Evolutionary conservation across 2,329 filamentous ascomycete genomes (phyloP), one percentile per base, ranked within the genome.

Genomic region (Aureobasidium uvarum): DNA sequence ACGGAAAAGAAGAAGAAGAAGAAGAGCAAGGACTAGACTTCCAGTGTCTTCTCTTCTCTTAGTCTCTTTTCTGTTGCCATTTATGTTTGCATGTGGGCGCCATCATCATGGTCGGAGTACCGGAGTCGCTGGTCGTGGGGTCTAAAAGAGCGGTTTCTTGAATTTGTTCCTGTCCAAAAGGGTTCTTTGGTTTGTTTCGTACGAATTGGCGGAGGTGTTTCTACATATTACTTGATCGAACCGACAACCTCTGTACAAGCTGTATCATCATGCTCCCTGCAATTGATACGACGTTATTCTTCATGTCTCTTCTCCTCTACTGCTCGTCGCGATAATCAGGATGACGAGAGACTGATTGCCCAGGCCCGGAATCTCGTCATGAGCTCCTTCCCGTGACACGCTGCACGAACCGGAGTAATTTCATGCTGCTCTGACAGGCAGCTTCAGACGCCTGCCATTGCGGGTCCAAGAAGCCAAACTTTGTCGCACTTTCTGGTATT

Each of bases 1-100:
- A 56, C 48, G n/a, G 63, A 68, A 62, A 68, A 68, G 67, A 68
- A 68, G 67, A 68, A 68, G 60, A 67, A 68, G 67, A 68, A 68
- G 66, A 68, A 68, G 67, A 67, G 63, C 64, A 68, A 68, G 67
- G 58, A 65, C 48, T 64, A 63, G 60, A 66, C 39, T 25, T 33
- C 36, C 14, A 33, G 11, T 46, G 14, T 33, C 23, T 43, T n/a
- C 36, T n/a, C n/a, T n/a, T 51, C 20, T 59, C 43, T 59, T 43
- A 25, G 25, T 31, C 31, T 56, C 38, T 48, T 48, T 64, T 55
- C 50, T 64, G 38, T 45, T 54, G 60, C 60, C 60, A 63, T 63
- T 63, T 63, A 63, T 63, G 60, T 54, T 52, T 63, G 60, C 60
- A 63, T 63, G 60, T 63, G 60, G 60, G 60, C 45, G 48, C 60